phyloP scores from a whole-genome alignment of 306 rosid species.

The Parietaria judaica region DNA sequence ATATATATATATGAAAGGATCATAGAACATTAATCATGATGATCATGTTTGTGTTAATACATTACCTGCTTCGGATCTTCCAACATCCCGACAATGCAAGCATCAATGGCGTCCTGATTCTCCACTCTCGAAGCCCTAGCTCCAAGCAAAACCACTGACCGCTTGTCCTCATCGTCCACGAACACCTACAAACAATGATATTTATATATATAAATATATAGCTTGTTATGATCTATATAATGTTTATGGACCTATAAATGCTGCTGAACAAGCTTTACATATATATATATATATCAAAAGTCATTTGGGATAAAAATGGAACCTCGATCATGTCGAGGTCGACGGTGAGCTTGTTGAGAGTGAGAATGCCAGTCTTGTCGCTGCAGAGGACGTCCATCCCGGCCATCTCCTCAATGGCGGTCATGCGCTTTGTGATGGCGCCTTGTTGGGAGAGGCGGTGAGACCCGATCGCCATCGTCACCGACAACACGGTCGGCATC shows the following conservation, averaged over 20 bases:
- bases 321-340: constrained; percentile 77
- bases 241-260: too few species aligned
- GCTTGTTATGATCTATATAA: too few species aligned
- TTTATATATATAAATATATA: too few species aligned
- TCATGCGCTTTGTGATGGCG: constrained; percentile 95
- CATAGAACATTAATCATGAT: too few species aligned
- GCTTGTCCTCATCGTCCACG: constrained; percentile 50
- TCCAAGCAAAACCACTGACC: constrained; percentile 48
- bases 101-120: constrained; percentile 92
- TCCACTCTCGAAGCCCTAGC: constrained; percentile 87
- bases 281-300: too few species aligned
- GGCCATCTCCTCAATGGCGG: constrained; percentile 95
- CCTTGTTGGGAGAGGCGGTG: constrained; percentile 78
- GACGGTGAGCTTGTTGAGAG: constrained; percentile 79
- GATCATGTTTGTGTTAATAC: neutral
- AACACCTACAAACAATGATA: constrained; percentile 38
- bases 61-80: constrained; percentile 87
- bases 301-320: too few species aligned
- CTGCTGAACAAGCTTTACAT: too few species aligned
- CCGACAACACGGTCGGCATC: constrained; percentile 89
- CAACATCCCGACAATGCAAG: constrained; percentile 91
- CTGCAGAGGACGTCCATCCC: constrained; percentile 94
- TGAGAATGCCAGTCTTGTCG: constrained; percentile 88
- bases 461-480: constrained; percentile 97
- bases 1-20: too few species aligned